These are phyloP conservation scores for Karstenula rhodostoma DNA, from an alignment of 2,329 filamentous ascomycete genomes.

Conservation along the genomic window DNA sequence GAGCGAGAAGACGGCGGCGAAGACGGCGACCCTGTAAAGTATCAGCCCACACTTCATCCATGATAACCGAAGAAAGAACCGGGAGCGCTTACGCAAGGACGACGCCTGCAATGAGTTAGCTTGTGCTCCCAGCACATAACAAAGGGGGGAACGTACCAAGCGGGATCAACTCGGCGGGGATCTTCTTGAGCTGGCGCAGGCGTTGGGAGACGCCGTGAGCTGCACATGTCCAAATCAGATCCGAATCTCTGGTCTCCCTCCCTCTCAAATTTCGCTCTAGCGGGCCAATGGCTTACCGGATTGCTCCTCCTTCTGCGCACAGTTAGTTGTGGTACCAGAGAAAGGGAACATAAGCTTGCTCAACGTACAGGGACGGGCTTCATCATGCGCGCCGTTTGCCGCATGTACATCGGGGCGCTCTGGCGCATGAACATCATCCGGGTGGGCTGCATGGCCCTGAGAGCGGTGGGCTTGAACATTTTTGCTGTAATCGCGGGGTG, in stretches of 20 bases:
- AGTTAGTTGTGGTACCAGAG: slow-evolving; percentile 49
- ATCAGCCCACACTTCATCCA: slow-evolving; percentile 29
- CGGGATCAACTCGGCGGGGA: slow-evolving; percentile 93
- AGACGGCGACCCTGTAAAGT: slow-evolving; percentile 67
- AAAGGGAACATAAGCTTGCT: slow-evolving; percentile 11
- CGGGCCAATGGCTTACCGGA: slow-evolving; percentile 60
- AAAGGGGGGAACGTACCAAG: slow-evolving; percentile 73
- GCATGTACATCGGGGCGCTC: slow-evolving; percentile 46
- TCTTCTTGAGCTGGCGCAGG: slow-evolving; percentile 84
- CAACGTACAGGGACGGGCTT: slow-evolving; percentile 75
- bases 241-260: not conserved
- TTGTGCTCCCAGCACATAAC: slow-evolving; percentile 13
- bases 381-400: slow-evolving; percentile 59
- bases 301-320: slow-evolving; percentile 67
- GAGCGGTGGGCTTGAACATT: slow-evolving; percentile 50
- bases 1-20: slow-evolving; percentile 83
- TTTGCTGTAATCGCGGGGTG: slow-evolving; percentile 21
- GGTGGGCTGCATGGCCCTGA: slow-evolving; percentile 51
- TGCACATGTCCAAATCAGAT: slow-evolving; percentile 49
- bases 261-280: slow-evolving; percentile 7
- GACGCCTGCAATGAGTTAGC: slow-evolving; percentile 65
- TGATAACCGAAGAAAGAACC: not conserved
- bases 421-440: slow-evolving; percentile 51
- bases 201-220: slow-evolving; percentile 98
- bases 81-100: slow-evolving; percentile 76